phyloP scores from a whole-genome alignment of 768 basidiomycete genomes.

The Rhodotorula sphaerocarpa region DNA sequence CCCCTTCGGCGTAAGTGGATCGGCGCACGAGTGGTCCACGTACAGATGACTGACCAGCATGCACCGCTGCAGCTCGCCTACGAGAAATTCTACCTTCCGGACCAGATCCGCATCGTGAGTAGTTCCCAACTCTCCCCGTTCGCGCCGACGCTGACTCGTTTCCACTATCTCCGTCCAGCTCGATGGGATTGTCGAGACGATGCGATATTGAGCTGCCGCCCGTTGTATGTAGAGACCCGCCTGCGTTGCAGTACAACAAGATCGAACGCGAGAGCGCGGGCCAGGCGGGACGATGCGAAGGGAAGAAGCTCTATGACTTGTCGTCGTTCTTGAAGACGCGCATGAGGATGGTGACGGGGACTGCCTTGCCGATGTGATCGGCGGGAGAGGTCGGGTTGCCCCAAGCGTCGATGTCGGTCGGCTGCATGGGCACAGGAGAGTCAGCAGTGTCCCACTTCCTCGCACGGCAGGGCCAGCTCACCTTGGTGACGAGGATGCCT shows the following conservation, averaged over 20 bases:
- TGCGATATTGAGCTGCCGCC: conserved; percentile 20
- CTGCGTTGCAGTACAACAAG: neutral
- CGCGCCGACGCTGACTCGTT: neutral
- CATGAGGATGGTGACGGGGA: conserved; percentile 8
- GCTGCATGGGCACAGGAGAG: neutral
- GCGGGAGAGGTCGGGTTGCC: conserved; percentile 15
- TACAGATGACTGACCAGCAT: neutral
- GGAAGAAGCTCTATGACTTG: neutral
- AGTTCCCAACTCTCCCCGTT: neutral
- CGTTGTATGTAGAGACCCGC: neutral
- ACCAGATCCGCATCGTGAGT: conserved; percentile 59
- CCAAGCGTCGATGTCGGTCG: conserved; percentile 11
- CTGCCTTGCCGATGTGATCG: conserved; percentile 9
- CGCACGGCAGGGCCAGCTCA: neutral
- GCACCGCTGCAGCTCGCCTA: conserved; percentile 61
- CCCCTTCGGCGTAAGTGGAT: conserved; percentile 52
- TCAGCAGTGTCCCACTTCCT: neutral
- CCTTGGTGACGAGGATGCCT: conserved; percentile 22
- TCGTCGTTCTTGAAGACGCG: conserved; percentile 25
- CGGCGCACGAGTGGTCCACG: neutral
- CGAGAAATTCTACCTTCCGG: conserved; percentile 88
- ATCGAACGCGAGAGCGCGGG: neutral
- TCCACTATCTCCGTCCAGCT: conserved; percentile 4
- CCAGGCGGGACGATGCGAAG: neutral
- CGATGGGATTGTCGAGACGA: conserved; percentile 32